These are phyloP conservation scores for Fagus crenata DNA, from an alignment of 306 rosid species.

Conservation along the genomic window DNA sequence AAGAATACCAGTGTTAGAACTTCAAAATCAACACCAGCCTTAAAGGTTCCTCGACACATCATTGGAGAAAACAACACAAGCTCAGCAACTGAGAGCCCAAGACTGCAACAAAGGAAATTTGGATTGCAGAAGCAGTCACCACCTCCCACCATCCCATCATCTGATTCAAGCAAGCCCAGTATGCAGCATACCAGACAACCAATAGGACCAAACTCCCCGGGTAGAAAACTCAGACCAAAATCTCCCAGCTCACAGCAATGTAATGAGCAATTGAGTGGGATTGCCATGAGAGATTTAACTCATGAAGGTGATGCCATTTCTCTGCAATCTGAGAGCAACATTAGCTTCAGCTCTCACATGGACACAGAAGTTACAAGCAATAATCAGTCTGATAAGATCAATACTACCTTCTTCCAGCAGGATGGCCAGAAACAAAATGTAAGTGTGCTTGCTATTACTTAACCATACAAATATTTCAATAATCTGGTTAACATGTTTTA, in stretches of 20 bases:
- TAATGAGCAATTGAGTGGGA: slow-evolving; percentile 36
- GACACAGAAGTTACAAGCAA: slow-evolving; percentile 40
- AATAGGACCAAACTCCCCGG: slow-evolving; percentile 41
- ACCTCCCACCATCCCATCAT: slow-evolving; percentile 38
- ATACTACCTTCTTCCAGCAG: slow-evolving; percentile 29
- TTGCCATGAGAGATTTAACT: slow-evolving; percentile 38
- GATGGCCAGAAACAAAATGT: slow-evolving; percentile 46
- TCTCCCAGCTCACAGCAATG: slow-evolving; percentile 45
- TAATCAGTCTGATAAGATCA: slow-evolving; percentile 38
- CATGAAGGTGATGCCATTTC: slow-evolving; percentile 44
- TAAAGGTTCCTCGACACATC: slow-evolving; percentile 33
- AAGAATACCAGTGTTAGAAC: slow-evolving; percentile 37
- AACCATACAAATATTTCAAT: slow-evolving; percentile 11
- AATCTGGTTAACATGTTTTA: slow-evolving; percentile 24
- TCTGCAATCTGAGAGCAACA: slow-evolving; percentile 48
- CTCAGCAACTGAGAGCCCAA: slow-evolving; percentile 54
- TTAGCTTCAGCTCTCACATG: slow-evolving; percentile 34
- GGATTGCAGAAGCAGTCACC: slow-evolving; percentile 68
- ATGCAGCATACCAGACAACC: slow-evolving; percentile 39
- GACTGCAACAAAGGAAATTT: slow-evolving; percentile 49
- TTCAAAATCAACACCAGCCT: slow-evolving; percentile 41
- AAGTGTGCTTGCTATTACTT: slow-evolving; percentile 28
- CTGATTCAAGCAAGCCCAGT: slow-evolving; percentile 47
- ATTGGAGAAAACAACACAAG: slow-evolving; percentile 36
- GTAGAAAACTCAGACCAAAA: slow-evolving; percentile 42